Evolutionary conservation across 2,329 filamentous ascomycete genomes (phyloP).

Genomic region (Scorias spongiosa): DNA sequence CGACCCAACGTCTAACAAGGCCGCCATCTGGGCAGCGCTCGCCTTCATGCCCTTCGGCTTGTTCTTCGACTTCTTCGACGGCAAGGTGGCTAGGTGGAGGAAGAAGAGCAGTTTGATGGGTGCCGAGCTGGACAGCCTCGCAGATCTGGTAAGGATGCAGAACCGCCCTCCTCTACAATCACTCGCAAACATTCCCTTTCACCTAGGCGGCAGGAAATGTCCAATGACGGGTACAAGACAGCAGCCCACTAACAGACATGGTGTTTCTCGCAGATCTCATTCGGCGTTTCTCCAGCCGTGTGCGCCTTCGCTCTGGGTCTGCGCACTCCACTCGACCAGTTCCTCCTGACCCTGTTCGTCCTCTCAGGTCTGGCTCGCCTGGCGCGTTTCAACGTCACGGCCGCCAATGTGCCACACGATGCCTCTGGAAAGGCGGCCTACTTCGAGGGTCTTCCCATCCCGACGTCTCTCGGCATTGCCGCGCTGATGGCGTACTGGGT

Average conservation of each 20-base stretch:
- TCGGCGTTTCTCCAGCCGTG: conserved; percentile 77
- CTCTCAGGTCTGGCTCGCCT: conserved; percentile 86
- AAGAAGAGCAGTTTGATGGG: conserved; percentile 97
- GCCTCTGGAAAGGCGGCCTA: conserved; percentile 80
- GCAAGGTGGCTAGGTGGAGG: conserved; percentile 89
- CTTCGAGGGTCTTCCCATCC: conserved; percentile 94
- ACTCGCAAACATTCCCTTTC: background rate
- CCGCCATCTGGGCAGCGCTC: conserved; percentile 68
- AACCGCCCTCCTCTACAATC: background rate
- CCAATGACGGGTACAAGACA: too few species aligned
- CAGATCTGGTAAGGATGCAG: conserved; percentile 53
- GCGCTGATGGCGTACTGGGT: conserved; percentile 84
- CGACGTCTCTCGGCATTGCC: conserved; percentile 70
- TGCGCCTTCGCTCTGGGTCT: conserved; percentile 81
- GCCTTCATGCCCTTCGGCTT: conserved; percentile 80
- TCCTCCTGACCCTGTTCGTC: conserved; percentile 75
- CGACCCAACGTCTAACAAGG: conserved; percentile 43
- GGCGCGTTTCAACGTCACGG: conserved; percentile 95
- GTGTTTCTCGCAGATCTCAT: conserved; percentile 58
- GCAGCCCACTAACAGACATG: too few species aligned
- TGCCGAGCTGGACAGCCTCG: conserved; percentile 88
- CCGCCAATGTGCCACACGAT: conserved; percentile 78
- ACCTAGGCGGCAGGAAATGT: too few species aligned
- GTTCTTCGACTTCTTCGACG: conserved; percentile 97
- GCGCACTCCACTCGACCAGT: conserved; percentile 68